A percentile compares a stretch with the other conserved stretches of the same genome.
Conservation (phyloP, 306 rosid species). For the Quercus glauca region DNA sequence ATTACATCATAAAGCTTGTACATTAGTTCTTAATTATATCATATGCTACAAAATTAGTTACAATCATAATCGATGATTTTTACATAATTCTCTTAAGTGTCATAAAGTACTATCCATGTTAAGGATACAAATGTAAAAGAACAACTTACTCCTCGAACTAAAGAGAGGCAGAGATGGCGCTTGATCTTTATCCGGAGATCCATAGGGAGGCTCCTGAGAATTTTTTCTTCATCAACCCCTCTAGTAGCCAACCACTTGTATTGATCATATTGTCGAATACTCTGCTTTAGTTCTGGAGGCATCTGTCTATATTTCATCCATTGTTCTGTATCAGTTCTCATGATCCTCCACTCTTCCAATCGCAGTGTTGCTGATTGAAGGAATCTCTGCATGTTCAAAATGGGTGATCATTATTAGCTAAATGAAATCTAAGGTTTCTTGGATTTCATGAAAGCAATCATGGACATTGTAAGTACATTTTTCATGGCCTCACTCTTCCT, state of each 20-base stretch:
- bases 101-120: no score
- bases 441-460: no score
- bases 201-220: conserved; percentile 68
- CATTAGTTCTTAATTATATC: no score
- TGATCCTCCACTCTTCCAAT: conserved; percentile 93
- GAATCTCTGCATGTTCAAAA: conserved; percentile 48
- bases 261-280: conserved; percentile 76
- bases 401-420: not conserved
- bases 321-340: conserved; percentile 83
- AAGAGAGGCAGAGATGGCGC: conserved; percentile 90
- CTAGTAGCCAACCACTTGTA: conserved; percentile 92
- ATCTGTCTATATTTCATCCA: conserved; percentile 96
- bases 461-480: no score
- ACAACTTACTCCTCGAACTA: conserved; percentile 74
- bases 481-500: no score
- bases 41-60: no score
- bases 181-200: conserved; percentile 92
- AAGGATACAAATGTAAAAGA: no score
- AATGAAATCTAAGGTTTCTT: no score
- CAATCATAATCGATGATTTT: no score
- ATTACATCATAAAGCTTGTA: no score
- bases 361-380: conserved; percentile 84
- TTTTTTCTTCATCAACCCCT: conserved; percentile 82
- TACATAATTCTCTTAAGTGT: no score
- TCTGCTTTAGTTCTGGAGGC: conserved; percentile 64